Percentiles rank a stretch among this genome's conserved stretches.
These are phyloP conservation scores for Ustilago crameri DNA, from an alignment of 1,284 basidiomycete genomes.

Conservation along the genomic window DNA sequence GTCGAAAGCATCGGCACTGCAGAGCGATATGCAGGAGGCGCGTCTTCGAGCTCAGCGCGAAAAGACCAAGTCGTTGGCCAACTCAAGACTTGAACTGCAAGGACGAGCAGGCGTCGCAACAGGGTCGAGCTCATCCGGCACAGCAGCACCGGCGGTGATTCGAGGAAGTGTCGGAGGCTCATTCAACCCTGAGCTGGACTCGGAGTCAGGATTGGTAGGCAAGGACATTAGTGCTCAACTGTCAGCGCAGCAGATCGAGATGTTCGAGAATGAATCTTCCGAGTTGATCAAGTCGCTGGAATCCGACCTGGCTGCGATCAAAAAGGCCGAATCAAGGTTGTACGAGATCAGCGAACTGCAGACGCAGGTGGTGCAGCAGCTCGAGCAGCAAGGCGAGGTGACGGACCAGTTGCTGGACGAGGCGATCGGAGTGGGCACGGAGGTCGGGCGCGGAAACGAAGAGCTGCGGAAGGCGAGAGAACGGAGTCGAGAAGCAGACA, in stretches of 20 bases:
- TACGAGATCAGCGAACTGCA: conserved; percentile 90
- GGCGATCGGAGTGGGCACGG: conserved; percentile 82
- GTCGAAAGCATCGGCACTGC: conserved; percentile 79
- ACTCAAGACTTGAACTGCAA: conserved; percentile 25
- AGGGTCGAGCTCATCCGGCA: conserved; percentile 5
- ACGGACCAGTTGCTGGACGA: conserved; percentile 90
- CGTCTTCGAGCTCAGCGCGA: conserved; percentile 54
- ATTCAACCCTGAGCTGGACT: conserved; percentile 35
- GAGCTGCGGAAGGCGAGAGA: conserved; percentile 85
- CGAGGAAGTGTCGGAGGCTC: conserved; percentile 51
- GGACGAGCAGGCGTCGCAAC: conserved; percentile 9
- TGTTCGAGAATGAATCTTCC: conserved; percentile 89
- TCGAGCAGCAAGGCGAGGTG: conserved; percentile 86
- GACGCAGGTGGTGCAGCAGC: conserved; percentile 84
- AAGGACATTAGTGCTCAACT: conserved; percentile 52
- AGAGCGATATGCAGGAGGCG: conserved; percentile 84
- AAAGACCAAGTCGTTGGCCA: conserved; percentile 44
- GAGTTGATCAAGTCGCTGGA: conserved; percentile 82
- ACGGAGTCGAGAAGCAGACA: conserved; percentile 81
- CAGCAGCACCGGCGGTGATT: conserved; percentile 28
- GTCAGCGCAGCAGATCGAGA: conserved; percentile 81
- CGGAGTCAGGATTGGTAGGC: conserved; percentile 33
- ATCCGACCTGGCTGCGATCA: conserved; percentile 83
- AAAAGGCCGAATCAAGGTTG: conserved; percentile 85
- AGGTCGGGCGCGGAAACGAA: conserved; percentile 84